These are phyloP conservation scores for Aspergillus candidus DNA, from an alignment of 2,329 filamentous ascomycete species.

Conservation along the genomic window DNA sequence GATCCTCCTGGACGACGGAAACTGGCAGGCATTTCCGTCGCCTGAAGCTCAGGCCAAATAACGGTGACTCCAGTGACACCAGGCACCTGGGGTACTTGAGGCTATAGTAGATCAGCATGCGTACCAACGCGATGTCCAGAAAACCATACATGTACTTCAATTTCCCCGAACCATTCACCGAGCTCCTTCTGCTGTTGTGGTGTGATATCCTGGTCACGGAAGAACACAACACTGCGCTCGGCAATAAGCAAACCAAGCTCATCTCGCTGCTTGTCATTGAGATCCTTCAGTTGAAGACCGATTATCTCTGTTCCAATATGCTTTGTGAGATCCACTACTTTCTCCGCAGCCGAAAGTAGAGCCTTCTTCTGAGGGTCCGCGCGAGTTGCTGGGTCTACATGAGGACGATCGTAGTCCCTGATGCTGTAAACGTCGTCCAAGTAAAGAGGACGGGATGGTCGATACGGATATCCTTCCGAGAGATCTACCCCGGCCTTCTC, in stretches of 20 bases:
- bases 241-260: conserved; percentile 59
- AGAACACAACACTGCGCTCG: conserved; percentile 61
- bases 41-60: conserved; percentile 64
- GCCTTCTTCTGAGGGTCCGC: conserved; percentile 61
- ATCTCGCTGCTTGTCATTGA: conserved; percentile 54
- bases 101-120: conserved; percentile 37
- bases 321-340: conserved; percentile 56
- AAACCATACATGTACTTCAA: conserved; percentile 59
- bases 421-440: conserved; percentile 65
- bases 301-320: conserved; percentile 62
- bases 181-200: conserved; percentile 60
- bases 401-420: conserved; percentile 49
- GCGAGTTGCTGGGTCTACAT: conserved; percentile 57
- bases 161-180: conserved; percentile 58
- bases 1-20: conserved; percentile 65
- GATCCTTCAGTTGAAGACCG: conserved; percentile 57
- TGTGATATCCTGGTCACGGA: conserved; percentile 55
- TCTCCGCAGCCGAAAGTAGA: conserved; percentile 55
- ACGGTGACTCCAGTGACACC: conserved; percentile 60
- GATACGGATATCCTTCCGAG: conserved; percentile 64
- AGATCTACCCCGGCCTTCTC: conserved; percentile 65
- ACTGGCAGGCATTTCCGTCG: conserved; percentile 53
- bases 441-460: conserved; percentile 60
- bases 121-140: conserved; percentile 3
- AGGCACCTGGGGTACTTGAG: conserved; percentile 65